Evolutionary conservation across 2,329 filamentous ascomycete species (phyloP).

Genomic region (Aureobasidium sp.): DNA sequence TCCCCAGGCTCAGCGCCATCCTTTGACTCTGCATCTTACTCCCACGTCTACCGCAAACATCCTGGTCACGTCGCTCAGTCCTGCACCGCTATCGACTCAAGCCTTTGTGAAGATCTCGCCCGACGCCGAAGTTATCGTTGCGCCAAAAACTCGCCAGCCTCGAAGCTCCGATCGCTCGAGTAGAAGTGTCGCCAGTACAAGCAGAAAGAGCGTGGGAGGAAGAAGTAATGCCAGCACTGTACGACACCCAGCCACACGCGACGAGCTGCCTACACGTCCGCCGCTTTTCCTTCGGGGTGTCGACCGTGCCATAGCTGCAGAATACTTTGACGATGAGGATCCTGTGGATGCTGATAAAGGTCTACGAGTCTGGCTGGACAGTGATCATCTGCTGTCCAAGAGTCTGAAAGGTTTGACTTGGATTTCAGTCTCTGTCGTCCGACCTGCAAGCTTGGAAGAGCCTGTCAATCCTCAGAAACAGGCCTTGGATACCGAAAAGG

Average conservation of each 20-base stretch:
- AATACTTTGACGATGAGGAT: slow-evolving; percentile 74
- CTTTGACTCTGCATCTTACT: slow-evolving; percentile 91
- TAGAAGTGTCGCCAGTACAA: slow-evolving; percentile 82
- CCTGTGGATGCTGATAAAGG: slow-evolving; percentile 59
- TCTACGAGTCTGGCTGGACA: slow-evolving; percentile 86
- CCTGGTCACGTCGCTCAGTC: slow-evolving; percentile 83
- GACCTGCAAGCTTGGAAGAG: slow-evolving; percentile 79
- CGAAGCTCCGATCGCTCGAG: slow-evolving; percentile 77
- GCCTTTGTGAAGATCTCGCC: slow-evolving; percentile 94
- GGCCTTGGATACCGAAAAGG: slow-evolving; percentile 62
- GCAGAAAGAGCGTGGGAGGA: slow-evolving; percentile 74
- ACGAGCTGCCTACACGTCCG: slow-evolving; percentile 71
- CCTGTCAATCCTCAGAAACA: slow-evolving; percentile 78
- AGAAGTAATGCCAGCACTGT: slow-evolving; percentile 80
- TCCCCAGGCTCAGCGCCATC: slow-evolving; percentile 68
- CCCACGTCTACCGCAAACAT: slow-evolving; percentile 97
- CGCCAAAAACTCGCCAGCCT: slow-evolving; percentile 82
- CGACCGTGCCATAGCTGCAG: slow-evolving; percentile 72
- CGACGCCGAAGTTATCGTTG: slow-evolving; percentile 97
- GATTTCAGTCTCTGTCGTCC: slow-evolving; percentile 87
- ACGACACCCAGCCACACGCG: slow-evolving; percentile 60
- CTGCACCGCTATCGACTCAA: slow-evolving; percentile 70
- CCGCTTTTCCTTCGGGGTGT: slow-evolving; percentile 84
- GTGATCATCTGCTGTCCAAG: slow-evolving; percentile 76
- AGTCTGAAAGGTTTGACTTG: slow-evolving; percentile 80